Percentiles rank a stretch among this genome's conserved stretches.
Evolutionary conservation across 768 basidiomycete genomes (phyloP).

Genomic region (Lentinula raphanica): DNA sequence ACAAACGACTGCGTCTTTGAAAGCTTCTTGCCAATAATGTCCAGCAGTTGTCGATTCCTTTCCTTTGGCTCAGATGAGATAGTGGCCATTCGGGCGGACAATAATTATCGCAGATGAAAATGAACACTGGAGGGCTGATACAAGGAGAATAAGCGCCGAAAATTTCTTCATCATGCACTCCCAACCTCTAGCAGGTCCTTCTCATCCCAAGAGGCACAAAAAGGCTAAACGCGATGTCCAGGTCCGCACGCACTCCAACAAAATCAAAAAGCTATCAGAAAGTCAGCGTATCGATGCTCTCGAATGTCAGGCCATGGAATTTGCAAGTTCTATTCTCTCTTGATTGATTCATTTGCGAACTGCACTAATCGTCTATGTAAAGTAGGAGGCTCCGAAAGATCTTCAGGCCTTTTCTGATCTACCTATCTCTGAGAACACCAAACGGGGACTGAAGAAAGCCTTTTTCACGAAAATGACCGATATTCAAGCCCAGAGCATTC

Average conservation of each 20-base stretch:
- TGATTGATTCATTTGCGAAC: constrained; percentile 3
- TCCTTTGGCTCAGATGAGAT: background rate
- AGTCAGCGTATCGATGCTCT: constrained; percentile 30
- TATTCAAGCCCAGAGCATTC: constrained; percentile 88
- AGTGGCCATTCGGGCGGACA: background rate
- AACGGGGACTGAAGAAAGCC: constrained; percentile 79
- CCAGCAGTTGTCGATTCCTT: background rate
- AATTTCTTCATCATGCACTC: background rate
- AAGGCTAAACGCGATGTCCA: constrained; percentile 1
- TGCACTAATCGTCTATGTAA: constrained; percentile 13
- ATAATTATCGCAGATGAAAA: background rate
- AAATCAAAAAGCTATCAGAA: constrained; percentile 27
- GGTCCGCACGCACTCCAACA: constrained; percentile 10
- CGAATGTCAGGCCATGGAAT: constrained; percentile 16
- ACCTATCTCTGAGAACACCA: constrained; percentile 73
- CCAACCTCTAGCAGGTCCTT: constrained; percentile 4
- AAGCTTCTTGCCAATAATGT: background rate
- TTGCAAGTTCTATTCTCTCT: constrained; percentile 15
- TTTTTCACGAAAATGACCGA: constrained; percentile 88
- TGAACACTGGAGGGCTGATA: background rate
- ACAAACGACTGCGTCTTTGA: background rate
- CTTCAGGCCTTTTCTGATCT: constrained; percentile 64
- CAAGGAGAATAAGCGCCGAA: background rate
- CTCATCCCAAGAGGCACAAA: background rate
- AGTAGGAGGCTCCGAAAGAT: constrained; percentile 46